Evolutionary conservation across 2,329 filamentous ascomycete species (phyloP).

Genomic region (Alternaria brassicicola): DNA sequence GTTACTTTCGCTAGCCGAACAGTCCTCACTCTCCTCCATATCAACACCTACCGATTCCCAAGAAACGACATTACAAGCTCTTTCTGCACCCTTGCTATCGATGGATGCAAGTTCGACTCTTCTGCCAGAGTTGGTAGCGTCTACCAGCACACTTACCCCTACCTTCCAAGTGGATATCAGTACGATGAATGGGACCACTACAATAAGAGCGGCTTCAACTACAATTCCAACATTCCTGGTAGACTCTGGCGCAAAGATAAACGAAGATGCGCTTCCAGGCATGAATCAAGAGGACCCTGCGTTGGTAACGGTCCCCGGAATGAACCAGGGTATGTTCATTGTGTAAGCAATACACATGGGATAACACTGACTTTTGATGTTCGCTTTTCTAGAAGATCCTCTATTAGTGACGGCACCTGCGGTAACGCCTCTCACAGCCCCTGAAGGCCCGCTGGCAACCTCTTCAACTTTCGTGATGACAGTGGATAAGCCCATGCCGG

Average conservation of each 20-base stretch:
- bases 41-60: not conserved
- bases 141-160: not conserved
- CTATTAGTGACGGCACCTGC: not conserved
- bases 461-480: not conserved
- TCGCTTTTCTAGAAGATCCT: not conserved
- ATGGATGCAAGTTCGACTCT: not conserved
- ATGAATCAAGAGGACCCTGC: slow-evolving; percentile 9
- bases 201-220: not conserved
- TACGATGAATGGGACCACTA: not conserved
- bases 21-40: not conserved
- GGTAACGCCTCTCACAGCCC: not conserved
- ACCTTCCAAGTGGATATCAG: not conserved
- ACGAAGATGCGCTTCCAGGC: slow-evolving; percentile 5
- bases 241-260: not conserved
- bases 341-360: not conserved
- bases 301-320: not conserved
- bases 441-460: not conserved
- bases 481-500: slow-evolving; percentile 8
- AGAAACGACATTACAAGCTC: not conserved
- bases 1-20: not conserved
- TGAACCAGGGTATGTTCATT: not conserved
- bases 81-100: not conserved
- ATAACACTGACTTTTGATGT: not conserved
- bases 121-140: not conserved
- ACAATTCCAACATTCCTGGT: not conserved